Percentiles rank a stretch among this genome's conserved stretches.
Conservation (phyloP, 2,329 filamentous ascomycete genomes). For the Atkinsonella hypoxylon region DNA sequence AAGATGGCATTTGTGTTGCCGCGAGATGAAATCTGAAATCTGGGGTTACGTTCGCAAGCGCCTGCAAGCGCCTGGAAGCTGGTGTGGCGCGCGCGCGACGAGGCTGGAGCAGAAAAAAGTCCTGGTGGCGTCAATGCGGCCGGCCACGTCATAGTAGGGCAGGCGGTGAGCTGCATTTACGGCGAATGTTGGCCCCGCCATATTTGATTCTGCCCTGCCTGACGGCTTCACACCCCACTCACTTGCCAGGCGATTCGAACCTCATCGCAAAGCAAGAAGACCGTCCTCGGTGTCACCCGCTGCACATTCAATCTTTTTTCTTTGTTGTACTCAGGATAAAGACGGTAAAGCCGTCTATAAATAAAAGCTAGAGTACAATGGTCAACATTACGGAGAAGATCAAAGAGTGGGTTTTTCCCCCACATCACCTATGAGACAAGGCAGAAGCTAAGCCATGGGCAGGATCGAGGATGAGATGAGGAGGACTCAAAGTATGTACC, state of each 20-base stretch:
- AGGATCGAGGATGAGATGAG: slow-evolving; percentile 99
- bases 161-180: slow-evolving; percentile 2
- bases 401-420: slow-evolving; percentile 68
- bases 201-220: slow-evolving; percentile 2
- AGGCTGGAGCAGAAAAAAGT: neutral
- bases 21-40: neutral
- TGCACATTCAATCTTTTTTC: neutral
- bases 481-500: slow-evolving; percentile 80
- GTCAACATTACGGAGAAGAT: slow-evolving; percentile 99
- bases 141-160: neutral
- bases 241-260: too few relatives aligned
- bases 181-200: neutral
- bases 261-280: too few relatives aligned
- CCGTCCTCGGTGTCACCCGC: too few relatives aligned
- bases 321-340: neutral
- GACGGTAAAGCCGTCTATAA: slow-evolving; percentile 21
- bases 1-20: neutral
- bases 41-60: neutral
- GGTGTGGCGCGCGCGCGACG: neutral
- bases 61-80: neutral
- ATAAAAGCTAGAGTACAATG: slow-evolving; percentile 46
- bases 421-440: neutral
- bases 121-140: neutral
- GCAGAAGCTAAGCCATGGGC: slow-evolving; percentile 13
- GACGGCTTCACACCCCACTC: neutral